Base-by-base conservation (phyloP, 2,329 filamentous ascomycete species). In the Sporothrix pallida region DNA sequence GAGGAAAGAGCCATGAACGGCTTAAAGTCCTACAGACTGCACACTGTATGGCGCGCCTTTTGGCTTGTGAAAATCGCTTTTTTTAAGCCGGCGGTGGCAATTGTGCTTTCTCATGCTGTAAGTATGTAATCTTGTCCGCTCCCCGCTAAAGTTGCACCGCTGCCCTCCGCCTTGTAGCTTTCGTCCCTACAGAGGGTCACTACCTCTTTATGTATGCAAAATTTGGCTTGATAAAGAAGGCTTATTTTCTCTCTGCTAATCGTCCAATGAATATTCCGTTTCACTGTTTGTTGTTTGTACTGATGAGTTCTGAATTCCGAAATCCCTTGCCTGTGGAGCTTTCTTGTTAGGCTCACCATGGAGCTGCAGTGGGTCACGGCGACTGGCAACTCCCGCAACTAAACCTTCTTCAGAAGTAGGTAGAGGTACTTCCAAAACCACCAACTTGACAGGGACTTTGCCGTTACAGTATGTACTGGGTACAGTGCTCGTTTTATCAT, bases 361-460 rank as follows among this genome's bases (percentile, higher is more conserved):
- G 26, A 46, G 17, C 13, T 13, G n/a, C 37, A 44, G 60, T 65
- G 67, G 65, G 17, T 54, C 67, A n/a, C 48, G 60, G 10, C 63
- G n/a, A 48, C 67, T 56, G 68, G 63, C 63, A 67, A 12, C 20
- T 67, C 63, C 63, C 63, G 44, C 13, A 50, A 31, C 63, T 50
- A 67, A 31, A 44, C 63, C 63, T n/a, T 26, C 63, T 50, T 7
- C 1, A 67, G 44, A 46, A 13, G 20, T 46, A 44, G 12, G 60
- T 65, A 65, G 9, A 46, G 37, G n/a, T 65, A 65, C 60, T n/a
- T 17, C 20, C 6, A 10, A 2, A 1, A 20, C 1, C 3, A 13
- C 3, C 8, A 20, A 2, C 23, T 46, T 2, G 6, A n/a, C 26
- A 8, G 8, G 10, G 9, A 7, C 42, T 37, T 3, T 60, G 13